Base-by-base conservation (phyloP, 2,329 filamentous ascomycete genomes). In the Nigrospora sphaerica region DNA sequence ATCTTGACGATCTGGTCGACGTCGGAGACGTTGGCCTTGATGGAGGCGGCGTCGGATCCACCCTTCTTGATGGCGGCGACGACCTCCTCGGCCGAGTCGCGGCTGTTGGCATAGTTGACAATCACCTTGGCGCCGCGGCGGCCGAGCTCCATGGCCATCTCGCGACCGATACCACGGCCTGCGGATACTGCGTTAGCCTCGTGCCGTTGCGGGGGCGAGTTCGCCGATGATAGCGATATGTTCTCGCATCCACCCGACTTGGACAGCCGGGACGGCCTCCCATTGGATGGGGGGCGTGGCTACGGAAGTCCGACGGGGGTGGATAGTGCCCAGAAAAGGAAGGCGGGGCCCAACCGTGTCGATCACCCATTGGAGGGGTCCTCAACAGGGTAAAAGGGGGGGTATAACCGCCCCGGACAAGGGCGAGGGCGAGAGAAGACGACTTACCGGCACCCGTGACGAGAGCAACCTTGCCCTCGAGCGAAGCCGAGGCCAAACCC, bases 1-100 rank as follows among this genome's bases (percentile, higher is more conserved):
- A 88, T 69, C 49, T 67, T 64, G 46, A 75, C 72, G 54, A 82
- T 87, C 65, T 87, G 72, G 49, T 74, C 64, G 39, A 85, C 76
- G 50, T 85, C 71, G 53, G 78, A 74, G 47, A 88, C 77, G 67
- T 88, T 83, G 56, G 84, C 85, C 68, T 82, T 76, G 67, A 86
- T 70, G 50, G 82, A 75, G 13, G 77, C 73, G 35, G 83, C 80
- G 52, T 84, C 78, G 43, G 75, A 74, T 46, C 83, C 83, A 47
- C 72, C 65, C 56, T 74, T 73, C 71, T 85, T 78, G 72, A 88
- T 86, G 61, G 76, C 68, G 45, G 76, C 66, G 49, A 87, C 83
- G 47, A 86, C 75, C 58, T 81, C 74, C 53, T 86, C 75, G 45
- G 85, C 85, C 17, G 81, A 76, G 44, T 78, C 72, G 49, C 72